Base-by-base conservation (phyloP, 2,329 filamentous ascomycete species). In the Aureobasidium sp. region DNA sequence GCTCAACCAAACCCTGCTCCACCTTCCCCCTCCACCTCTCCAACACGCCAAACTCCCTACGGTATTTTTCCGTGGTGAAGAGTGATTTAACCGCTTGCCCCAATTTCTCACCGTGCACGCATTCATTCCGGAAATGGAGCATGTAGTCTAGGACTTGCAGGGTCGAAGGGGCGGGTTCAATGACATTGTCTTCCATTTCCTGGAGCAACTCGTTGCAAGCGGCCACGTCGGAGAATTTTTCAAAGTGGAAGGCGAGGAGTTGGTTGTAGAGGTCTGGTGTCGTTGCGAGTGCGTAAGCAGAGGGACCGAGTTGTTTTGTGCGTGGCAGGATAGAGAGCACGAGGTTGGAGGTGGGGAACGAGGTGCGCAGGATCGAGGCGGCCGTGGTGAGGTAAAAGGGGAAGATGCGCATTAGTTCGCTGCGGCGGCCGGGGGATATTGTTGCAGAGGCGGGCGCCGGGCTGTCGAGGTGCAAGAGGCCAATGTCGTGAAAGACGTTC, bases 221-320 rank as follows among this genome's bases (percentile, higher is more conserved):
- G 3, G 69, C 65, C 2, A 84, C 77, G 68, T 90, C 84, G 25
- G 83, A 80, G 65, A 84, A 82, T 12, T 83, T 81, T 37, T 76
- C 72, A 84, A 87, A 90, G 61, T 84, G 77, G 25, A 87, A 80
- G 15, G 78, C 73, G 27, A 90, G 78, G 37, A 91, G 79, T 53
- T 84, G 79, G 69, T 88, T 86, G 77, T 89, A 92, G 45, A 92
- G 83, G 0, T 81, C 77, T 0, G 87, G 88, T 20, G 85, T 86
- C 6, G 84, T 86, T 52, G 88, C 89, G 0, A 93, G 80, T 7
- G 90, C 85, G 69, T 87, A 90, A 0, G 87, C 87, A 1, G 84
- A 82, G 1, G 88, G 80, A 1, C 89, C 88, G 0, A 90, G 78
- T 48, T 81, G 78, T 70, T 88, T 89, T 67, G 91, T 77, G 8